Percentiles rank a stretch among this genome's conserved stretches.
Evolutionary conservation across 305 asterid genomes (phyloP).

Genomic region (Caryopteris hybrid): DNA sequence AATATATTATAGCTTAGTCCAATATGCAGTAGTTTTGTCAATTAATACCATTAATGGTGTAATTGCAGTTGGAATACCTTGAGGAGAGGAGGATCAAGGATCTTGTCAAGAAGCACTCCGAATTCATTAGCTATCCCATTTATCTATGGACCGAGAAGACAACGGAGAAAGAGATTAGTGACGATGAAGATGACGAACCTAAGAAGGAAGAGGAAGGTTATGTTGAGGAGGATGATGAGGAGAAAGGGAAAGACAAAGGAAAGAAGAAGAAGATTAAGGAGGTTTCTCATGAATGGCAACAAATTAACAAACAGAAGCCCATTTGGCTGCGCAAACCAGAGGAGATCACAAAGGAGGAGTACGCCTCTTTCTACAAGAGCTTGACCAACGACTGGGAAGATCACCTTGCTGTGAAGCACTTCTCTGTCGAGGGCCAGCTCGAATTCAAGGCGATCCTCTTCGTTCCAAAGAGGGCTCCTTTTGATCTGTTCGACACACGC

Average conservation of each 20-base stretch:
- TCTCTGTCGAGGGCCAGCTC: conserved; percentile 68
- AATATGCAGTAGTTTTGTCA: too few species aligned
- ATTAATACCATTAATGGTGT: background rate
- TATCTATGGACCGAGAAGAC: conserved; percentile 74
- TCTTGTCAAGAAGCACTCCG: conserved; percentile 73
- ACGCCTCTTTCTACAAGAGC: conserved; percentile 75
- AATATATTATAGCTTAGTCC: too few species aligned
- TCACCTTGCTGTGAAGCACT: conserved; percentile 74
- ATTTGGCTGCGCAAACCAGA: conserved; percentile 76
- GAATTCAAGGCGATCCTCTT: conserved; percentile 64
- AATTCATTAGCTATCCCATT: conserved; percentile 66
- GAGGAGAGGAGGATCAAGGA: conserved; percentile 75
- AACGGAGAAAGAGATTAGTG: conserved; percentile 63
- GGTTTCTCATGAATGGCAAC: conserved; percentile 64
- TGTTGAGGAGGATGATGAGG: conserved; percentile 62
- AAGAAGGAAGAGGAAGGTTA: conserved; percentile 63
- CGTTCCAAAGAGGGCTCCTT: conserved; percentile 57
- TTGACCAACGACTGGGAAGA: conserved; percentile 76
- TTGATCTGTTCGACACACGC: conserved; percentile 64
- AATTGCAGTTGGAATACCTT: conserved; percentile 51
- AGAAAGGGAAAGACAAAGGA: conserved; percentile 48
- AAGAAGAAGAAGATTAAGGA: conserved; percentile 76
- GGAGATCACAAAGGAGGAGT: conserved; percentile 66
- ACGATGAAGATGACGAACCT: conserved; percentile 63
- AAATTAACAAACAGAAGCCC: conserved; percentile 67